Evolutionary conservation across 306 rosid genomes (phyloP).

Genomic region (Cucurbita maxima): DNA sequence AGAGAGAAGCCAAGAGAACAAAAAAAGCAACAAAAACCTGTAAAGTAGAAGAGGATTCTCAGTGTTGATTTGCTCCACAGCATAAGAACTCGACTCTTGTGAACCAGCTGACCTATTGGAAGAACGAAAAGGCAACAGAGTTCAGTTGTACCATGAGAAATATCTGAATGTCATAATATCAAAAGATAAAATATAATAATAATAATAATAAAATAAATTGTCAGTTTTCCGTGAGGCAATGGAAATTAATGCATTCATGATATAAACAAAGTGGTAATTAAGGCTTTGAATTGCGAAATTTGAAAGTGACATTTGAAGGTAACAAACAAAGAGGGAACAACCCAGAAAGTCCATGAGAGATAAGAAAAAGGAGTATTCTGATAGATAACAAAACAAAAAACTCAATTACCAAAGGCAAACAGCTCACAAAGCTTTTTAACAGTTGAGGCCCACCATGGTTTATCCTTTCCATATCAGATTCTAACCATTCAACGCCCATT

Average conservation of each 20-base stretch:
- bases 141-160: conserved; percentile 65
- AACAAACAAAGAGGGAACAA: conserved; percentile 34
- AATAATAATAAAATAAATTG: conserved; percentile 2
- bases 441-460: conserved; percentile 31
- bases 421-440: conserved; percentile 29
- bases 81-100: conserved; percentile 35
- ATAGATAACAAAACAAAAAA: conserved; percentile 16
- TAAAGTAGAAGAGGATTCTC: conserved; percentile 18
- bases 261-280: conserved; percentile 31
- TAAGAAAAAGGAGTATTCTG: background rate
- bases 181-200: conserved; percentile 29
- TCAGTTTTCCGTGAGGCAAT: conserved; percentile 19
- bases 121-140: conserved; percentile 44
- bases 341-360: conserved; percentile 28
- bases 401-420: conserved; percentile 23
- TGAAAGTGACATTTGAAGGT: conserved; percentile 40
- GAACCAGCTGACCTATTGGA: conserved; percentile 50
- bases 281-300: conserved; percentile 31
- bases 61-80: conserved; percentile 43
- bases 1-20: conserved; percentile 35
- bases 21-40: conserved; percentile 17
- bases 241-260: conserved; percentile 12
- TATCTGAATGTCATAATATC: conserved; percentile 59
- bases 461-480: background rate
- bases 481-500: background rate